Base-by-base conservation (phyloP, 2,329 filamentous ascomycete genomes). In the Elsinoe australis region DNA sequence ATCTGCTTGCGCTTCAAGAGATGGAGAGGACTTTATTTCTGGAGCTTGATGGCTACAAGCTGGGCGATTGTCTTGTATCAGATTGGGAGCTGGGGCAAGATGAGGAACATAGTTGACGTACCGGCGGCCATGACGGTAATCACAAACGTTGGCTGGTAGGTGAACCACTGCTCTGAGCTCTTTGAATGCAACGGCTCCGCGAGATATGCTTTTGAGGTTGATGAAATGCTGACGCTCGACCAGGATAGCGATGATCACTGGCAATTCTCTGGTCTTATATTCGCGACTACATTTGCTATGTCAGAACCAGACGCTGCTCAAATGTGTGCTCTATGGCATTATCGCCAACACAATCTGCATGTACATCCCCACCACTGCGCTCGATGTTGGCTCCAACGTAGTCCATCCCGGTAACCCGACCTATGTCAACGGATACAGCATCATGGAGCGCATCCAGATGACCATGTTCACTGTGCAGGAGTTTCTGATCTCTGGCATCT, bases 211-310 rank as follows among this genome's bases (percentile, higher is more conserved):
- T 35, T 35, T 4, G 15, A 28, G 10, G 36, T 24, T 41, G 17
- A 41, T 9, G 29, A 32, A 12, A 32, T 32, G 29, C 26, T 29
- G 26, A 29, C 26, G 6, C 7, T 12, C 12, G 26, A 7, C 6
- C 12, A 44, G 39, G 39, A 38, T 52, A n/a, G 50, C 49, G 2
- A 80, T 82, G 75, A 72, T 82, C 0, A 79, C 77, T 1, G 79
- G 79, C 0, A 76, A 81, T 58, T 73, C 73, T 0, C 55, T 81
- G 9, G 79, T 83, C 1, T 65, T 83, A 1, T 83, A 78, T 65
- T 82, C 78, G 0, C 71, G 79, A 5, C 68, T 83, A 0, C 77
- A 82, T 56, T 67, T 83, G 1, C 69, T 83, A 8, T 50, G 54
- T 21, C 71, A 70, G 12, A 74, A 77, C 33, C 65, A 69, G 5